Conservation (phyloP, 768 basidiomycete species). For the Lyophyllum atratum region DNA sequence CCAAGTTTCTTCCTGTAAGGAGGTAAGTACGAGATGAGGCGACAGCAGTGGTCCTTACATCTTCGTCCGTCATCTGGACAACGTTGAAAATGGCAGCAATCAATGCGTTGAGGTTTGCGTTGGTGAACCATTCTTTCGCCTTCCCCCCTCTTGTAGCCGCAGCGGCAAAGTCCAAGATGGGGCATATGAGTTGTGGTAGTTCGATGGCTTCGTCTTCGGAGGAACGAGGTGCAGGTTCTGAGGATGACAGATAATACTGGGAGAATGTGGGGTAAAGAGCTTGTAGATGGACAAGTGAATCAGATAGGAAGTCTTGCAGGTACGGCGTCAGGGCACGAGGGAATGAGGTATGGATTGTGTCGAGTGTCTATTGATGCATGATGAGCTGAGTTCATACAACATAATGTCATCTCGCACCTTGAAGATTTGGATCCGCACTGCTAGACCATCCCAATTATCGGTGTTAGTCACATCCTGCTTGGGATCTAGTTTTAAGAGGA, state of each 20-base stretch:
- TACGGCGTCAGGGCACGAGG: slow-evolving; percentile 68
- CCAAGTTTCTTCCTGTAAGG: slow-evolving; percentile 85
- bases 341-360: slow-evolving; percentile 80
- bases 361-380: slow-evolving; percentile 60
- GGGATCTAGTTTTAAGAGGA: slow-evolving; percentile 68
- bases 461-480: slow-evolving; percentile 58
- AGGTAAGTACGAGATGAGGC: slow-evolving; percentile 1
- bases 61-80: slow-evolving; percentile 87
- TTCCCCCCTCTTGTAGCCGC: slow-evolving; percentile 65
- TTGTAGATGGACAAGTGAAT: slow-evolving; percentile 61
- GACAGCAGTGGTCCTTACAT: slow-evolving; percentile 50
- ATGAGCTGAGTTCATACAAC: background rate
- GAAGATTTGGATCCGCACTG: slow-evolving; percentile 82
- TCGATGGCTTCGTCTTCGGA: slow-evolving; percentile 79
- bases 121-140: slow-evolving; percentile 63
- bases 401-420: slow-evolving; percentile 48
- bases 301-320: slow-evolving; percentile 58
- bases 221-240: slow-evolving; percentile 57
- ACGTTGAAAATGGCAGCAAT: slow-evolving; percentile 64
- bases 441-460: slow-evolving; percentile 78
- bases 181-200: slow-evolving; percentile 73
- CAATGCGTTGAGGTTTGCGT: slow-evolving; percentile 49
- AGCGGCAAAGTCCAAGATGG: slow-evolving; percentile 80
- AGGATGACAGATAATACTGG: slow-evolving; percentile 59
- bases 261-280: slow-evolving; percentile 60